Conservation (phyloP, 345 rosid species). For the Ailanthus altissimus region DNA sequence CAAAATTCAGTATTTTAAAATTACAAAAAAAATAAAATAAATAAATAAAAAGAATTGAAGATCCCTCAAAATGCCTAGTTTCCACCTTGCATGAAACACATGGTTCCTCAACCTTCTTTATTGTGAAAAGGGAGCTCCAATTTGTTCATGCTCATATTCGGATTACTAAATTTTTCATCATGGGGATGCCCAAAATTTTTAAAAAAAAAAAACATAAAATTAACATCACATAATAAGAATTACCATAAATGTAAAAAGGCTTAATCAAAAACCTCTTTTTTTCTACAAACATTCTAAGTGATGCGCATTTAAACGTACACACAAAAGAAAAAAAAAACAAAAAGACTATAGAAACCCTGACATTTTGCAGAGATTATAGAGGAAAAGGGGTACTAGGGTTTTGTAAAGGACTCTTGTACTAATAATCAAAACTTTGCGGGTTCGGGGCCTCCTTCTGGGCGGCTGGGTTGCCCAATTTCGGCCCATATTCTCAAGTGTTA, state of each 20-base stretch:
- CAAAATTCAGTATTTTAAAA: not conserved
- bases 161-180: conserved; percentile 44
- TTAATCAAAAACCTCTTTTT: not conserved
- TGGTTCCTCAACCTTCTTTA: conserved; percentile 34
- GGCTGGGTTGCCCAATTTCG: not conserved
- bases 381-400: not conserved
- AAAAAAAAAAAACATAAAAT: not conserved
- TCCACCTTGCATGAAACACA: conserved; percentile 33
- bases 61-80: conserved; percentile 34
- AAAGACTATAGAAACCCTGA: not conserved
- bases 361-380: not conserved
- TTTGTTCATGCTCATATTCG: conserved; percentile 19
- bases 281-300: not conserved
- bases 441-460: not conserved
- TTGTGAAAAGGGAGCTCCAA: conserved; percentile 27
- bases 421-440: no score
- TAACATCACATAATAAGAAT: not conserved
- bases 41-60: not conserved
- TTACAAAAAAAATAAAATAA: not conserved
- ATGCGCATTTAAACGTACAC: not conserved
- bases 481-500: not conserved
- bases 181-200: conserved; percentile 32
- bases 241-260: not conserved
- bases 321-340: not conserved
- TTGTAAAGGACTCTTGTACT: not conserved